phyloP scores from a whole-genome alignment of 257 asterid species.

The Solanum chiquidenum region DNA sequence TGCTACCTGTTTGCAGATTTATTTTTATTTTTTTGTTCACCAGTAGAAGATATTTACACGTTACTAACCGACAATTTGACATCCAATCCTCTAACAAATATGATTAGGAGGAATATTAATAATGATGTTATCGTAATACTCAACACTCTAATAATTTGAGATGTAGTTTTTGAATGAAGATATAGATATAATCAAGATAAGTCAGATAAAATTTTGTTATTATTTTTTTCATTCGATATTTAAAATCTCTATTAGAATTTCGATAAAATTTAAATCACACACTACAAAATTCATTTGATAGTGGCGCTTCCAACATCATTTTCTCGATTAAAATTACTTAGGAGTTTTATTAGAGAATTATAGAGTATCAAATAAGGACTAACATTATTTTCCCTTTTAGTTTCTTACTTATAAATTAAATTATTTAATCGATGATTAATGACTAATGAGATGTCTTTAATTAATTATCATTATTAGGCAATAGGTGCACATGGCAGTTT shows the following conservation, averaged over 20 bases:
- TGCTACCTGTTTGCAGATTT: not conserved
- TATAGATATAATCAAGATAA: not conserved
- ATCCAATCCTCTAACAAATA: not conserved
- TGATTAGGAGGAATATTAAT: not conserved
- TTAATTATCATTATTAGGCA: not conserved
- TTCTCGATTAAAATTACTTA: not conserved
- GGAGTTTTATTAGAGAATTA: no score
- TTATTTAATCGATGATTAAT: not conserved
- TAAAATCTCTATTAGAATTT: no score
- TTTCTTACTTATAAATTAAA: not conserved
- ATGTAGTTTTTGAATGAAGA: not conserved
- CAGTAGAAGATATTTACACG: not conserved
- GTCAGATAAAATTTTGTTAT: no score
- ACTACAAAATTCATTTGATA: fast-evolving
- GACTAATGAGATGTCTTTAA: not conserved
- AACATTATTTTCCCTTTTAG: not conserved
- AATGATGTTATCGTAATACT: not conserved
- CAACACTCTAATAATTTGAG: not conserved
- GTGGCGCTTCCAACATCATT: not conserved
- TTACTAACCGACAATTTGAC: not conserved
- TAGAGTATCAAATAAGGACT: not conserved
- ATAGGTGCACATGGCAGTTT: not conserved
- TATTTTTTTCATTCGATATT: fast-evolving
- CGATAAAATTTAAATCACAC: fast-evolving
- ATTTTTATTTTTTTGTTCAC: not conserved